Conservation (phyloP, 768 basidiomycete genomes). For the Mycena albidolilacea region DNA sequence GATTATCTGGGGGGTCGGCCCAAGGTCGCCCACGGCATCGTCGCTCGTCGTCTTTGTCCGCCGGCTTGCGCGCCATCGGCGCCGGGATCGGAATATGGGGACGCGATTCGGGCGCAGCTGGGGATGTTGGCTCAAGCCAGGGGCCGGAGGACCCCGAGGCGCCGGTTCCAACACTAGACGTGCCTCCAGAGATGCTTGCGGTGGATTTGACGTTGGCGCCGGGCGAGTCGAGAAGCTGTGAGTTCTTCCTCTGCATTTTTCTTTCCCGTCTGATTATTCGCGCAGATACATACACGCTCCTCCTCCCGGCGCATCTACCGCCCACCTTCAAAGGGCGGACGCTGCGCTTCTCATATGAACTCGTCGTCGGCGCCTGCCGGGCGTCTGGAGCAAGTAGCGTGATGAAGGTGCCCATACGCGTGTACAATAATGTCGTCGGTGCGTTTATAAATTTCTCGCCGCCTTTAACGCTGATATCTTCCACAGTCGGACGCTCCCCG, state of each 20-base stretch:
- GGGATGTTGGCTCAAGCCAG: slow-evolving; percentile 3
- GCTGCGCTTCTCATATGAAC: slow-evolving; percentile 89
- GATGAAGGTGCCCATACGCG: slow-evolving; percentile 92
- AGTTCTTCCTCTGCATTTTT: slow-evolving; percentile 48
- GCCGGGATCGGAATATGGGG: slow-evolving; percentile 47
- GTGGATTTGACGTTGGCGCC: slow-evolving; percentile 87
- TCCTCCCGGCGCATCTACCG: slow-evolving; percentile 85
- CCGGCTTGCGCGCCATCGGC: slow-evolving; percentile 66
- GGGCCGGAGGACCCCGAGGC: slow-evolving; percentile 61
- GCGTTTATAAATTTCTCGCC: slow-evolving; percentile 41
- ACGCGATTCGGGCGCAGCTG: slow-evolving; percentile 39
- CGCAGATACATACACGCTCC: slow-evolving; percentile 84
- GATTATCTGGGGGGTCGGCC: slow-evolving; percentile 36
- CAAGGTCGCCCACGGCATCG: slow-evolving; percentile 52
- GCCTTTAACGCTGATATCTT: not conserved
- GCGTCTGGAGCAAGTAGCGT: slow-evolving; percentile 70
- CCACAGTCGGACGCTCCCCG: slow-evolving; percentile 66
- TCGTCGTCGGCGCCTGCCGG: slow-evolving; percentile 90
- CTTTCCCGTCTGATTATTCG: slow-evolving; percentile 8
- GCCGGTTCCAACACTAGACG: slow-evolving; percentile 88
- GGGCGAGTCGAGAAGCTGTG: slow-evolving; percentile 90
- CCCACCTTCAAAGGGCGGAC: slow-evolving; percentile 92
- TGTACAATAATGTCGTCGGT: slow-evolving; percentile 93
- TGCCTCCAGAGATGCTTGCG: slow-evolving; percentile 88
- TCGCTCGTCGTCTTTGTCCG: slow-evolving; percentile 67